Conservation (phyloP, 225 moss, liverwort and hornwort genomes). For the Bryum argenteum region DNA sequence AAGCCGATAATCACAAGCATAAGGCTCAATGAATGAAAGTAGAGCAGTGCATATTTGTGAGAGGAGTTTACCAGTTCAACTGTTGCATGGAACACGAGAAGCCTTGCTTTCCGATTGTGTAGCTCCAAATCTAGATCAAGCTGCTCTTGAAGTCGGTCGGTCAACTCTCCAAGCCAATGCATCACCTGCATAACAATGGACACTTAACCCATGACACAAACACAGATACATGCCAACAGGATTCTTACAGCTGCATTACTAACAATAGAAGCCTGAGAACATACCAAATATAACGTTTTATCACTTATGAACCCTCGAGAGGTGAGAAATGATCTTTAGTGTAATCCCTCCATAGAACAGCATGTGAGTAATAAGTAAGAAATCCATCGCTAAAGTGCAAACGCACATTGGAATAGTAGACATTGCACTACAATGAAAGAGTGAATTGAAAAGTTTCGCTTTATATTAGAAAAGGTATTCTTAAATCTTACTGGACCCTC, state of each 20-base stretch:
- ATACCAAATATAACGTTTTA: no score
- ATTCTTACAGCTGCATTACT: background rate
- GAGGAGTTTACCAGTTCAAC: constrained; percentile 56
- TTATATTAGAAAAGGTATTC: no score
- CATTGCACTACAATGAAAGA: no score
- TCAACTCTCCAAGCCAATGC: constrained; percentile 85
- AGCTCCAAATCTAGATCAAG: constrained; percentile 77
- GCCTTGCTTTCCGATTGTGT: constrained; percentile 75
- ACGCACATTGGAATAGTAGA: no score
- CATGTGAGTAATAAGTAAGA: no score
- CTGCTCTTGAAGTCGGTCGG: constrained; percentile 85
- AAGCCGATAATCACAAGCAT: constrained; percentile 7
- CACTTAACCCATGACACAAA: constrained; percentile 4
- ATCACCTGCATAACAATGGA: constrained; percentile 60
- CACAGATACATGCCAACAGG: constrained; percentile 1
- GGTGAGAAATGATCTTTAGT: no score
- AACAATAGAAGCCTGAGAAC: no score
- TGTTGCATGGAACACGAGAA: constrained; percentile 74
- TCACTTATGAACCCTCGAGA: no score
- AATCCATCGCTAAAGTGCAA: no score
- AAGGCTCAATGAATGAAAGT: background rate
- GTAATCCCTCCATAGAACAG: no score
- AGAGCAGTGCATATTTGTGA: background rate
- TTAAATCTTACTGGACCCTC: no score
- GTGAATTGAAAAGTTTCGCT: no score